Percentiles rank a stretch among this genome's conserved stretches.
Conservation (phyloP, 2,329 filamentous ascomycete species). For the Diaporthe ilicicola region DNA sequence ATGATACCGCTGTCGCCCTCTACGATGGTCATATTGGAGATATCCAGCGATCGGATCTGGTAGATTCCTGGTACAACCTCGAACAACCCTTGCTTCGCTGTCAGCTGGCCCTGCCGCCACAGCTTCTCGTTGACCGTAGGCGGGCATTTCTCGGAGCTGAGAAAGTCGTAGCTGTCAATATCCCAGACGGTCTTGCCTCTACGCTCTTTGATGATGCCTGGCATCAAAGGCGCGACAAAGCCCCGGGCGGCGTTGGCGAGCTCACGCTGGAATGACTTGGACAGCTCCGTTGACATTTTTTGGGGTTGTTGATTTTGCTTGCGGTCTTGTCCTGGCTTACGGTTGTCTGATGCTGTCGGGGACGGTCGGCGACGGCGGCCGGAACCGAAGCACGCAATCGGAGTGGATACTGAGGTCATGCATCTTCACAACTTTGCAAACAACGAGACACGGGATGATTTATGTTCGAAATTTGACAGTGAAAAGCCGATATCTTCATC, state of each 20-base stretch:
- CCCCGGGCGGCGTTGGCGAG: constrained; percentile 34
- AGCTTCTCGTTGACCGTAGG: constrained; percentile 43
- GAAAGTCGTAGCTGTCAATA: constrained; percentile 43
- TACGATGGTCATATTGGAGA: constrained; percentile 51
- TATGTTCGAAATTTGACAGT: not conserved
- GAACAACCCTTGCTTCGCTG: constrained; percentile 45
- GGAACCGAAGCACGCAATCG: constrained; percentile 14
- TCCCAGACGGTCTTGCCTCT: constrained; percentile 40
- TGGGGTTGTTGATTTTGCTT: not conserved
- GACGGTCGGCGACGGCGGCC: not conserved
- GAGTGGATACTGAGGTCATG: not conserved
- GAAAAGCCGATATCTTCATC: not conserved
- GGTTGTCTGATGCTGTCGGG: not conserved
- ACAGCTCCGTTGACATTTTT: not conserved
- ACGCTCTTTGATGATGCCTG: constrained; percentile 33
- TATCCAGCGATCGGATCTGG: constrained; percentile 50
- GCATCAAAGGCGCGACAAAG: constrained; percentile 29
- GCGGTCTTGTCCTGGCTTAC: not conserved
- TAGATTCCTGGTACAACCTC: constrained; percentile 47
- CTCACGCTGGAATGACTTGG: constrained; percentile 26
- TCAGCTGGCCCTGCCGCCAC: constrained; percentile 47
- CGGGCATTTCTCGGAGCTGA: constrained; percentile 38
- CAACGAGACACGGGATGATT: too few relatives aligned
- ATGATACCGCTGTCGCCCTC: constrained; percentile 48
- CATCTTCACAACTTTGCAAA: not conserved